These are phyloP conservation scores for Grosmannia serpens DNA, from an alignment of 2,329 filamentous ascomycete genomes.

Conservation along the genomic window DNA sequence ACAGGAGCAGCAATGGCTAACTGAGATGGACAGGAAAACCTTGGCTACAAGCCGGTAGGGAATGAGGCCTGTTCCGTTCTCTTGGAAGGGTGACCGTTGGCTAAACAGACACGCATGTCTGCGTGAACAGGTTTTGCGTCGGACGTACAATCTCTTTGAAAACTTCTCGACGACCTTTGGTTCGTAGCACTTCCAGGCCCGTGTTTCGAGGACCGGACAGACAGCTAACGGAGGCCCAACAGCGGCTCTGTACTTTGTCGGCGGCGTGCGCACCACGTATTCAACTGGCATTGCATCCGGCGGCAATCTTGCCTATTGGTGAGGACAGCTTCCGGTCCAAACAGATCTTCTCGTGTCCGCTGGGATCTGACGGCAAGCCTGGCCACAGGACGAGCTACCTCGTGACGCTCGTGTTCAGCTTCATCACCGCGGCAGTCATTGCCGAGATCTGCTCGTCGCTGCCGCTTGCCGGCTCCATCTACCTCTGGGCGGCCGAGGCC, in stretches of 20 bases:
- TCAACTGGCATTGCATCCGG: constrained; percentile 6
- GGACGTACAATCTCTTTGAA: too few relatives aligned
- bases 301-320: constrained; percentile 8
- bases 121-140: too few relatives aligned
- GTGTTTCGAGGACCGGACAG: not conserved
- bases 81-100: too few relatives aligned
- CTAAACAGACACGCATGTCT: too few relatives aligned
- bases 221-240: not conserved
- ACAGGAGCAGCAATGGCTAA: too few relatives aligned
- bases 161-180: too few relatives aligned
- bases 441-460: constrained; percentile 11
- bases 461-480: constrained; percentile 8
- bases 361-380: not conserved
- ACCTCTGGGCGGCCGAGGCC: constrained; percentile 1
- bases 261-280: constrained; percentile 8
- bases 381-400: constrained; percentile 5
- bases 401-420: constrained; percentile 5
- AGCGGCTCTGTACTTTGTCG: constrained; percentile 8
- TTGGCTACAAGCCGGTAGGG: too few relatives aligned
- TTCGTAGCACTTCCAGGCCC: too few relatives aligned
- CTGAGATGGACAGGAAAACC: too few relatives aligned
- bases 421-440: constrained; percentile 8
- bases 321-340: too few relatives aligned
- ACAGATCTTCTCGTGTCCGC: too few relatives aligned
- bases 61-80: too few relatives aligned